Evolutionary conservation across 768 basidiomycete genomes (phyloP).

Genomic region (Pluteus cervinus): DNA sequence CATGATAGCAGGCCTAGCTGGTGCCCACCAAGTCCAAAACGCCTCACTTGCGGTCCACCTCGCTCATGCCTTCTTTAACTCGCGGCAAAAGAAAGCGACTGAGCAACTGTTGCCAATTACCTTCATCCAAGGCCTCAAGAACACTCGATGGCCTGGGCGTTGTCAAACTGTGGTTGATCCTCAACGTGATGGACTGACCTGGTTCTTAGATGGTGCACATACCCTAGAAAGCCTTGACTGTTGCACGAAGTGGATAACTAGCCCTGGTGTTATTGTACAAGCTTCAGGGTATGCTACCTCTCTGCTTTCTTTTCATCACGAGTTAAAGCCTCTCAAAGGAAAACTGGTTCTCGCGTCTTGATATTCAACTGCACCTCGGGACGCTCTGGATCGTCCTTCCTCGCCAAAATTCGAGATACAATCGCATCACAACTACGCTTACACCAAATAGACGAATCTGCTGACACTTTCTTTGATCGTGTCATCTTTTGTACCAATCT

Average conservation of each 20-base stretch:
- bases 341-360: conserved; percentile 50
- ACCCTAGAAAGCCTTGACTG: conserved; percentile 85
- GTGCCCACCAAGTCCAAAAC: conserved; percentile 82
- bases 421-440: conserved; percentile 40
- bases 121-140: conserved; percentile 58
- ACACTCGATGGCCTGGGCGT: conserved; percentile 87
- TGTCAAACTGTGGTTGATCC: conserved; percentile 82
- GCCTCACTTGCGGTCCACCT: conserved; percentile 81
- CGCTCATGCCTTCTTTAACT: conserved; percentile 54
- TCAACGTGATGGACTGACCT: conserved; percentile 43
- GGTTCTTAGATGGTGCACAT: conserved; percentile 97
- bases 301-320: conserved; percentile 4
- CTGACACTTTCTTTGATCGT: conserved; percentile 61
- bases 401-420: conserved; percentile 51
- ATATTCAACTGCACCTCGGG: conserved; percentile 96
- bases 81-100: conserved; percentile 18
- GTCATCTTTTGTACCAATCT: conserved; percentile 97
- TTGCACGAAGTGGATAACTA: conserved; percentile 86
- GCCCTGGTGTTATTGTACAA: conserved; percentile 45
- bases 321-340: conserved; percentile 13
- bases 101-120: conserved; percentile 37
- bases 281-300: conserved; percentile 9
- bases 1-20: conserved; percentile 64
- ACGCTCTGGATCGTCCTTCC: conserved; percentile 71
- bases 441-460: conserved; percentile 29